Conservation (phyloP, 2,329 filamentous ascomycete genomes). For the Tolypocladium paradoxum region DNA sequence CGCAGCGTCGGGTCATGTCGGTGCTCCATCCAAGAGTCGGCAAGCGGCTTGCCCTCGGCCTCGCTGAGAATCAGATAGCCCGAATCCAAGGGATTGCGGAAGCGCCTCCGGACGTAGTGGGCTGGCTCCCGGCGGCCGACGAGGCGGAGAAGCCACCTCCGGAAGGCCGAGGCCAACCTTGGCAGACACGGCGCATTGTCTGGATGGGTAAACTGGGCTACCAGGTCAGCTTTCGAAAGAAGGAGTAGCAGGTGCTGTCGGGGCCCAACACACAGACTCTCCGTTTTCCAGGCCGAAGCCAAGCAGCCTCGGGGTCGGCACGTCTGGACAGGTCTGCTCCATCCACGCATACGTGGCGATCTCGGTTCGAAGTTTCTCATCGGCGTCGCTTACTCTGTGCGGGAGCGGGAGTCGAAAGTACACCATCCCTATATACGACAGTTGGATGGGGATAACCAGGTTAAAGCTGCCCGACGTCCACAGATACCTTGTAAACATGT, state of each 20-base stretch:
- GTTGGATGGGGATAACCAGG: conserved; percentile 25
- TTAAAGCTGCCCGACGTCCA: neutral
- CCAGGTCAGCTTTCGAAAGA: neutral
- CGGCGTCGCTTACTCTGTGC: conserved; percentile 8
- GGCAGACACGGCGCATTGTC: too few relatives aligned
- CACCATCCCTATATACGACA: conserved; percentile 20
- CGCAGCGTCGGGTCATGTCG: conserved; percentile 7
- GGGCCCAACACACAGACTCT: too few relatives aligned
- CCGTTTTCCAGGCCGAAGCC: conserved; percentile 16
- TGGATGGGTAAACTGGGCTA: too few relatives aligned
- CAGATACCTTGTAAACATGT: too few relatives aligned
- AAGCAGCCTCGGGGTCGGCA: conserved; percentile 13
- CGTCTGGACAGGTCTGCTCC: conserved; percentile 13
- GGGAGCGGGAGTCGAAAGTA: conserved; percentile 1
- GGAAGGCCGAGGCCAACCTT: too few relatives aligned
- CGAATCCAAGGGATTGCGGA: neutral
- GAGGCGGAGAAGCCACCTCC: neutral
- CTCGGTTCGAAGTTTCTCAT: conserved; percentile 18
- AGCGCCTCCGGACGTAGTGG: neutral
- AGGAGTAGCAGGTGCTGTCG: conserved; percentile 2
- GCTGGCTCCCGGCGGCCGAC: neutral
- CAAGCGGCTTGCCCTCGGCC: conserved; percentile 3
- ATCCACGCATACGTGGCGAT: conserved; percentile 17
- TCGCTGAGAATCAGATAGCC: conserved; percentile 1
- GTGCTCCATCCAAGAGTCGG: neutral